A percentile compares a stretch with the other conserved stretches of the same genome.
phyloP scores from a whole-genome alignment of 164 flowering plant genomes.

The Saururus chinensis region DNA sequence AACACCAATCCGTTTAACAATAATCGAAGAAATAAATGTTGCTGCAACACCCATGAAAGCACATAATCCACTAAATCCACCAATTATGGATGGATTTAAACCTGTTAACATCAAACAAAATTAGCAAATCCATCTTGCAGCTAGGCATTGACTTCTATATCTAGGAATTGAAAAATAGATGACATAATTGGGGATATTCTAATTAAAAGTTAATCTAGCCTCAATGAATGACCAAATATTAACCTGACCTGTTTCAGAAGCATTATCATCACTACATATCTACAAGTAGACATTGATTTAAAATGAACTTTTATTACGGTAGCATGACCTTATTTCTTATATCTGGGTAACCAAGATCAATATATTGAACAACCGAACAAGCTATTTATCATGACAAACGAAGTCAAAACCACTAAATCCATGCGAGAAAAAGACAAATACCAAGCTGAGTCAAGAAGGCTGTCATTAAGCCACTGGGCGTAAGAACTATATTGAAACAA shows the following conservation, averaged over 20 bases:
- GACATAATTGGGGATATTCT: neutral
- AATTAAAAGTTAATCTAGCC: too few relatives aligned
- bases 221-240: too few relatives aligned
- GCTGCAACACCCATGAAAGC: slow-evolving; percentile 98
- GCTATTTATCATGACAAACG: too few relatives aligned
- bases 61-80: slow-evolving; percentile 91
- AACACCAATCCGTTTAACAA: slow-evolving; percentile 72
- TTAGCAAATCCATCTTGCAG: neutral
- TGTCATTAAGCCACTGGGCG: slow-evolving; percentile 96
- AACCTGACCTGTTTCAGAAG: too few relatives aligned
- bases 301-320: too few relatives aligned
- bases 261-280: too few relatives aligned
- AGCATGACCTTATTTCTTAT: too few relatives aligned
- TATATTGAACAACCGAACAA: too few relatives aligned
- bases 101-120: slow-evolving; percentile 33
- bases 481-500: slow-evolving; percentile 79
- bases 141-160: neutral
- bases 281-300: too few relatives aligned
- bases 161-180: neutral
- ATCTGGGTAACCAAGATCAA: too few relatives aligned
- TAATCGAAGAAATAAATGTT: slow-evolving; percentile 74
- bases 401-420: neutral
- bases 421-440: slow-evolving; percentile 18
- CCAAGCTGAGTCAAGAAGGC: slow-evolving; percentile 91
- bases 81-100: slow-evolving; percentile 79